A percentile compares a stretch with the other conserved stretches of the same genome.
Conservation (phyloP, 345 rosid species). For the Aquilaria yunnanensis region DNA sequence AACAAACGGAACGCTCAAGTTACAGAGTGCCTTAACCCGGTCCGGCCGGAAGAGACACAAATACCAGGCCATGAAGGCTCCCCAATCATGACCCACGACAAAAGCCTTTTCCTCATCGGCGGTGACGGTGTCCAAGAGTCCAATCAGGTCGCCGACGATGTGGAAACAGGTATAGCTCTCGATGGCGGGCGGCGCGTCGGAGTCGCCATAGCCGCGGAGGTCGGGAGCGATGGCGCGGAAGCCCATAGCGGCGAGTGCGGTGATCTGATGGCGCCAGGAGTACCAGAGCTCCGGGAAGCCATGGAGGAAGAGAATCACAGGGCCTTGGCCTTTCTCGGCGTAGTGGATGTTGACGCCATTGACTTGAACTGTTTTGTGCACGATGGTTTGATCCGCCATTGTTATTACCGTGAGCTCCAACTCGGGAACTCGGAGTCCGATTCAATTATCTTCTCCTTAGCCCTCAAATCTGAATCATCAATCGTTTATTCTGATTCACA, state of each 20-base stretch:
- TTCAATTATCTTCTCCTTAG: too few species aligned
- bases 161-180: constrained; percentile 40
- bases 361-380: constrained; percentile 2
- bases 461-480: too few species aligned
- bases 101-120: constrained; percentile 33
- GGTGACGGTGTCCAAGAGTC: constrained; percentile 24
- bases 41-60: constrained; percentile 51
- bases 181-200: constrained; percentile 41
- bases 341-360: constrained; percentile 24
- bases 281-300: constrained; percentile 76
- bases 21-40: constrained; percentile 39
- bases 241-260: constrained; percentile 40
- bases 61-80: constrained; percentile 48
- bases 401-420: too few species aligned
- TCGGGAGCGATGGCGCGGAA: constrained; percentile 72
- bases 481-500: too few species aligned
- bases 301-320: constrained; percentile 49
- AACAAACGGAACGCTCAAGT: constrained; percentile 36
- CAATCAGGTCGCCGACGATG: constrained; percentile 44
- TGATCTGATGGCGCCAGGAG: constrained; percentile 71
- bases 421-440: too few species aligned
- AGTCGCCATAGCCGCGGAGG: constrained; percentile 55
- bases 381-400: too few species aligned
- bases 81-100: constrained; percentile 72
- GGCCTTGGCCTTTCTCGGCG: constrained; percentile 54